Percentiles rank a stretch among this genome's conserved stretches.
These are phyloP conservation scores for Akanthomyces lecanii DNA, from an alignment of 2,329 filamentous ascomycete species.

Conservation along the genomic window DNA sequence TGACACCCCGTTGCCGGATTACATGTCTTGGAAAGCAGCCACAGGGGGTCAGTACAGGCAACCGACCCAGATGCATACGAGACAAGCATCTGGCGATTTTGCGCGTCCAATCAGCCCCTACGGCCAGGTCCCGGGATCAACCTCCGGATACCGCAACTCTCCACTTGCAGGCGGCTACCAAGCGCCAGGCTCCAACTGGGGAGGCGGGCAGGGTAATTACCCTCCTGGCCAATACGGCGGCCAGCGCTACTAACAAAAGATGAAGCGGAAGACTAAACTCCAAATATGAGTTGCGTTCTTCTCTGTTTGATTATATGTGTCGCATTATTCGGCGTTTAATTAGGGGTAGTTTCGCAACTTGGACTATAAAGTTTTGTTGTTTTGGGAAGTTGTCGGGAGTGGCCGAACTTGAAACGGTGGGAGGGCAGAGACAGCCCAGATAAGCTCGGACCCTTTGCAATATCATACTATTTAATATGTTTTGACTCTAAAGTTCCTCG, in stretches of 20 bases:
- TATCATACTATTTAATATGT: neutral
- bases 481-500: neutral
- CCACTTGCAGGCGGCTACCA: constrained; percentile 31
- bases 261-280: neutral
- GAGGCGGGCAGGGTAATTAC: neutral
- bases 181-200: constrained; percentile 6
- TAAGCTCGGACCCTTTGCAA: neutral
- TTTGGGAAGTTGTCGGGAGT: neutral
- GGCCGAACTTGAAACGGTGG: neutral
- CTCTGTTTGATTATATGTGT: constrained; percentile 6
- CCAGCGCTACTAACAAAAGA: constrained; percentile 6
- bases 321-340: constrained; percentile 12
- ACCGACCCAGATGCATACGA: constrained; percentile 33
- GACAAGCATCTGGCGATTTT: constrained; percentile 42
- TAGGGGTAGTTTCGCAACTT: constrained; percentile 1
- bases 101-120: constrained; percentile 48
- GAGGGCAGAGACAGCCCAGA: neutral
- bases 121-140: constrained; percentile 36
- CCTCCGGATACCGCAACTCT: constrained; percentile 47
- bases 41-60: constrained; percentile 34
- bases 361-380: neutral
- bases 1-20: constrained; percentile 61
- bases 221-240: constrained; percentile 7
- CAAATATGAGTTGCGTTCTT: neutral
- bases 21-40: constrained; percentile 49